Base-by-base conservation (phyloP, 768 basidiomycete species). In the Kwoniella dejecticola region DNA sequence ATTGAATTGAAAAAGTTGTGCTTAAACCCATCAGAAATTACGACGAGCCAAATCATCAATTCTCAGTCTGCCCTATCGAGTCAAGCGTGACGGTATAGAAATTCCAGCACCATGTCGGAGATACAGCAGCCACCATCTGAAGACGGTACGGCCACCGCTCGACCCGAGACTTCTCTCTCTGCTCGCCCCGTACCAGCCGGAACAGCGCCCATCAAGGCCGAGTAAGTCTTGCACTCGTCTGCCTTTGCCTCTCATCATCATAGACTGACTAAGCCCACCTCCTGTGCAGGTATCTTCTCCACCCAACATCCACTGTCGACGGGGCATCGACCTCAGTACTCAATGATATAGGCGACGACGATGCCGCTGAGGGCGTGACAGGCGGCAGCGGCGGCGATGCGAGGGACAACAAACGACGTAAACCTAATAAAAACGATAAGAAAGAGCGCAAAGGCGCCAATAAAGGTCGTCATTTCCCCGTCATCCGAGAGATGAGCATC, bases 391-490 rank as follows among this genome's bases (percentile, higher is more conserved):
- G 50, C 4, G 30, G 56, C 13, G 75, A 71, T 45, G 44, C 38
- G 4, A 57, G 75, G 6, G 67, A 69, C 23, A 38, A 41, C 27
- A 78, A 78, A 47, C 67, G 71, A 33, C 69, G 67, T 21, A 68
- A 71, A 62, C 72, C 56, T n/a, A 70, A 62, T 26, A 62, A 48
- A 21, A 58, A 63, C 68, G 57, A 63, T 67, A 76, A 76, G 60
- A 72, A 71, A 67, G 63, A 72, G 42, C 38, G 52, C 3, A 68
- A 68, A 33, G 93, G 93, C 1, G 86, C 87, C 61, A 96, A 95
- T 78, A 94, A 91, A 75, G 87, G 85, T 12, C 79, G 94, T 41
- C 83, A 86, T 13, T 93, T 91, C 77, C 86, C 83, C 17, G 88
- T 88, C 72, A 82, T 89, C 17, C 82, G 85, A 54, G 93, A 94